Evolutionary conservation across 75 land plant genomes (phyloP).

Genomic region (Adiantum capillusveneris): DNA sequence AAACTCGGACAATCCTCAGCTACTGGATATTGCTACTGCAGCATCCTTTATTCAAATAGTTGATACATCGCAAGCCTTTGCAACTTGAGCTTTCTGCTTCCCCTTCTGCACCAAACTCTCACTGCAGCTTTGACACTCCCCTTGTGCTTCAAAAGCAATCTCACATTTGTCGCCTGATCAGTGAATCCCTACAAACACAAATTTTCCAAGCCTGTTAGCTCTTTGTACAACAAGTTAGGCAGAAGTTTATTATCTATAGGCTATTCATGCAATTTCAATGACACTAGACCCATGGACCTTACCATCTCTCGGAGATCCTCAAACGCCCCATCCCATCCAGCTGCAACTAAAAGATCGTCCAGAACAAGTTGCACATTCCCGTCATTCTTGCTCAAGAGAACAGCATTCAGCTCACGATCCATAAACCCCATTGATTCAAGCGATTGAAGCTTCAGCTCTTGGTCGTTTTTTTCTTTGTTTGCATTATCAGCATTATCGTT

Average conservation of each 20-base stretch:
- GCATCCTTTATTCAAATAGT: no score
- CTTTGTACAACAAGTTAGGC: not conserved
- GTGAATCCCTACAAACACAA: conserved; percentile 59
- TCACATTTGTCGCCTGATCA: conserved; percentile 62
- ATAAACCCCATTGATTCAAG: conserved; percentile 86
- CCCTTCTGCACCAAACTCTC: conserved; percentile 76
- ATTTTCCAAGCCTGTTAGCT: not conserved
- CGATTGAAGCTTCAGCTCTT: conserved; percentile 28
- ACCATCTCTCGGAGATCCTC: conserved; percentile 94
- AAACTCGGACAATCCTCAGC: no score
- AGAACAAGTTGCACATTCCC: conserved; percentile 50
- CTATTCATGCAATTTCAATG: not conserved
- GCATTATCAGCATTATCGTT: conserved; percentile 2
- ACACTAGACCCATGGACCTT: not conserved
- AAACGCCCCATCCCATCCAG: conserved; percentile 87
- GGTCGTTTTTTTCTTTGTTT: not conserved
- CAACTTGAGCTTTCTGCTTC: conserved; percentile 20
- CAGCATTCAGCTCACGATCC: conserved; percentile 58
- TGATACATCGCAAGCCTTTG: no score
- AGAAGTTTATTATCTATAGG: not conserved
- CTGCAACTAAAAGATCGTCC: conserved; percentile 65
- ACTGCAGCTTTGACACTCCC: conserved; percentile 87
- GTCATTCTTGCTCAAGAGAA: conserved; percentile 59
- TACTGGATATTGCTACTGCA: no score
- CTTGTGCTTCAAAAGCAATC: conserved; percentile 61